Base-by-base conservation (phyloP, 805 yeast genomes). In the Lachancea mirantina region DNA sequence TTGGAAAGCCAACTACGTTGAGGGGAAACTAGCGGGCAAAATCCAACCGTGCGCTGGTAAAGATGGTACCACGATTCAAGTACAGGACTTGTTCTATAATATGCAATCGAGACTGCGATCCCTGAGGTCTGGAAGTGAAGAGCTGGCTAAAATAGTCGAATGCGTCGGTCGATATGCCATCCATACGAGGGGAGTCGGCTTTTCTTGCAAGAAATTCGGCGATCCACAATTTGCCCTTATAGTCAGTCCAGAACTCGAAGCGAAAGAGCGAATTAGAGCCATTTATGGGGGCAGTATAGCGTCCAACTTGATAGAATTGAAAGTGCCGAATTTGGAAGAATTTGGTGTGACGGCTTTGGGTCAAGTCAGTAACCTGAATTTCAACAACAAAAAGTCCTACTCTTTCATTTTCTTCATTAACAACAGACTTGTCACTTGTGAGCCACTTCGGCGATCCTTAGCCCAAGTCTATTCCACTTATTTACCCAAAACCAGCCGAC, bases 31-130 rank as follows among this genome's bases (percentile, higher is more conserved):
- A 38, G 53, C 65, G 3, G 49, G 61, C 2, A 73, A 67, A 2
- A 84, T 87, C 0, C 69, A 68, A 41, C 84, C 95, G 0, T 67
- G 74, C 1, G 98, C 98, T 0, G 96, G 97, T 0, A 78, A 72
- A 39, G 70, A 67, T 28, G 98, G 98, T 0, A 92, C 98, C 0
- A 84, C 78, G 40, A 72, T 92, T 18, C 56, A 71, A 0, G 94
- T 87, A 5, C 95, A 87, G 53, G 95, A 92, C 53, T 61, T 92
- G 35, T 92, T 92, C 49, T 92, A 78, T 61, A 92, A 89, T 51
- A 74, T 81, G 18, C 92, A 95, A 0, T 73, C 94, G 0, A 66
- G 98, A 29, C 58, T 80, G 19, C 62, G 78, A 35, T 72, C 94
- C 0, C 59, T 88, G 29, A 67, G 68, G 35, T 68, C 82, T 0